These are phyloP conservation scores for Fusarium lateritium DNA, from an alignment of 2,329 filamentous ascomycete genomes.

Conservation along the genomic window DNA sequence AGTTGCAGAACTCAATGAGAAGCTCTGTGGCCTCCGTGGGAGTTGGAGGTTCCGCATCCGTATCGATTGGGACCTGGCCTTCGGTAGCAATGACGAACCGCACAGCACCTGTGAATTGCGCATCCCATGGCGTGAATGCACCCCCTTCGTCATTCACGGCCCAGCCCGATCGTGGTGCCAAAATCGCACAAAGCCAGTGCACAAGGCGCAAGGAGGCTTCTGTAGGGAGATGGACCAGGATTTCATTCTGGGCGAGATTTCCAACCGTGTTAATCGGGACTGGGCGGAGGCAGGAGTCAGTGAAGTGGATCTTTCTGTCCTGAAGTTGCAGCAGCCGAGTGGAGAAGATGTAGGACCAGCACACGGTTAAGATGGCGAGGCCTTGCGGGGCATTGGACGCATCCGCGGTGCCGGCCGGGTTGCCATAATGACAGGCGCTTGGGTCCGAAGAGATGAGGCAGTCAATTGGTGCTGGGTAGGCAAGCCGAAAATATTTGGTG, in stretches of 20 bases:
- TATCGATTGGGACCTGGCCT: conserved; percentile 35
- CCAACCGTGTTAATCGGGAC: conserved; percentile 38
- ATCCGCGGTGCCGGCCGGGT: conserved; percentile 31
- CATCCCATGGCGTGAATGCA: conserved; percentile 42
- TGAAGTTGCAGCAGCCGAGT: conserved; percentile 49
- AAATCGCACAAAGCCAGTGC: conserved; percentile 49
- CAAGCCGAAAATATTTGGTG: conserved; percentile 49
- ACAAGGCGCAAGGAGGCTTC: conserved; percentile 43
- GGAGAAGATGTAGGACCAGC: conserved; percentile 51
- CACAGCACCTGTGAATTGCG: conserved; percentile 31
- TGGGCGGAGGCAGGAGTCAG: conserved; percentile 43
- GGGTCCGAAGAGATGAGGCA: conserved; percentile 44
- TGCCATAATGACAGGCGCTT: conserved; percentile 40
- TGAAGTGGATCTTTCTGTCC: conserved; percentile 44
- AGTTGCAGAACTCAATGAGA: conserved; percentile 47
- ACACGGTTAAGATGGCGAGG: conserved; percentile 48
- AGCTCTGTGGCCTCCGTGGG: conserved; percentile 44
- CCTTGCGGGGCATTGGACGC: conserved; percentile 43
- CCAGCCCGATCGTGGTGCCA: conserved; percentile 45
- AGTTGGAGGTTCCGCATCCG: conserved; percentile 28
- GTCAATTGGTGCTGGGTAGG: conserved; percentile 41
- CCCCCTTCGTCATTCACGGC: conserved; percentile 38
- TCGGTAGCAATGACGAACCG: conserved; percentile 44
- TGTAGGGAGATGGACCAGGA: conserved; percentile 41
- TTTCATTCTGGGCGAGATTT: conserved; percentile 31